These are phyloP conservation scores for Dicorynia guianensis DNA, from an alignment of 306 rosid genomes.

Conservation along the genomic window DNA sequence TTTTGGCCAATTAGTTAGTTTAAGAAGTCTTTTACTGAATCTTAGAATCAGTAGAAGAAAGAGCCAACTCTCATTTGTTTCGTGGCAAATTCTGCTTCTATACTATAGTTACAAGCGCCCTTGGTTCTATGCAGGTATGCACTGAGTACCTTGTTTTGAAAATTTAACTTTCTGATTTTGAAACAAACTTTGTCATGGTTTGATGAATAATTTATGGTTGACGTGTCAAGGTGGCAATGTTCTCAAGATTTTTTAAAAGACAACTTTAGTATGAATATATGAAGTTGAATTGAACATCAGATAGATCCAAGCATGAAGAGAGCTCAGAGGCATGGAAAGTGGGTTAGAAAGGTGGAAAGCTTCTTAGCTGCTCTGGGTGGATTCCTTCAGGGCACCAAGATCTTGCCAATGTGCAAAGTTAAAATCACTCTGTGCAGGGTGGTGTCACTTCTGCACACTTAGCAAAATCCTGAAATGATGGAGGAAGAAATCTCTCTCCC, in stretches of 20 bases:
- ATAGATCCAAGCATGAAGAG: neutral
- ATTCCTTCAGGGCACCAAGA: too few relatives aligned
- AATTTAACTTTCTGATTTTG: neutral
- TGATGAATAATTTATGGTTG: conserved; percentile 22
- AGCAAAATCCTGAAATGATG: too few relatives aligned
- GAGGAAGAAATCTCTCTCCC: too few relatives aligned
- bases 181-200: neutral
- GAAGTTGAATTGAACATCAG: neutral
- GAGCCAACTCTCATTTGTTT: neutral
- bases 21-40: conserved; percentile 4
- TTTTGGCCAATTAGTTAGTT: conserved; percentile 6
- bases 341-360: neutral
- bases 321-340: conserved; percentile 1
- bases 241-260: neutral
- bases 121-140: conserved; percentile 1
- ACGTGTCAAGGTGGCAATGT: neutral
- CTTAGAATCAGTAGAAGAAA: neutral
- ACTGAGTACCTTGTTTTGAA: neutral
- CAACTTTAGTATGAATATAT: neutral
- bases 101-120: neutral
- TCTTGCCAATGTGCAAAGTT: too few relatives aligned
- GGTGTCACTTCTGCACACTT: too few relatives aligned
- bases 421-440: too few relatives aligned
- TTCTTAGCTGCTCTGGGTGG: too few relatives aligned
- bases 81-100: neutral